phyloP scores from a whole-genome alignment of 2,329 filamentous ascomycete species.

The Colletotrichum echinochloae region DNA sequence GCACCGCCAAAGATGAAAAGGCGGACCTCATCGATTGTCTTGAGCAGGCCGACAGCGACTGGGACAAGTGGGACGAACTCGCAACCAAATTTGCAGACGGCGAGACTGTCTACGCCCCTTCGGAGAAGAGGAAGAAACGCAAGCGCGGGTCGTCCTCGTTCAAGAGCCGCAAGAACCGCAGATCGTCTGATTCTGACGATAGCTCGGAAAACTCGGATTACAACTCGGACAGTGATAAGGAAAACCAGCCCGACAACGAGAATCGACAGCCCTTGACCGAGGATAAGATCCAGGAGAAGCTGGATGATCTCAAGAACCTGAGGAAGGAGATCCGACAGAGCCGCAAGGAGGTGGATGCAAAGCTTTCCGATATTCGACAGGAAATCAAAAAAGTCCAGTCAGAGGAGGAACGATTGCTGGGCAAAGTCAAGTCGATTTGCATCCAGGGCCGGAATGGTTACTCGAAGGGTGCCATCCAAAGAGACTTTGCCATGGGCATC shows the following conservation, averaged over 20 bases:
- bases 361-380: constrained; percentile 14
- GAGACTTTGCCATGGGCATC: constrained; percentile 46
- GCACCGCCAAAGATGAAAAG: constrained; percentile 16
- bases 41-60: constrained; percentile 42
- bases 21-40: constrained; percentile 39
- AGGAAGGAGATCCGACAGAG: constrained; percentile 41
- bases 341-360: constrained; percentile 39
- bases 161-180: constrained; percentile 32
- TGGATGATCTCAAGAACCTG: constrained; percentile 26
- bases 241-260: constrained; percentile 16
- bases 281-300: constrained; percentile 19
- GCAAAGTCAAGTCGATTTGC: constrained; percentile 48
- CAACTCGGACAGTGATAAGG: constrained; percentile 32
- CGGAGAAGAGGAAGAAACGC: constrained; percentile 42
- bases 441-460: constrained; percentile 69
- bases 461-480: constrained; percentile 49
- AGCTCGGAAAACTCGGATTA: constrained; percentile 42
- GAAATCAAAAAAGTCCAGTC: constrained; percentile 24
- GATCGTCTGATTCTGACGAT: constrained; percentile 35
- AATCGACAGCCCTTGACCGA: constrained; percentile 23
- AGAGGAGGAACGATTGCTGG: constrained; percentile 38
- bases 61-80: constrained; percentile 44
- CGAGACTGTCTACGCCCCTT: constrained; percentile 43
- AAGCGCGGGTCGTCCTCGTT: constrained; percentile 36
- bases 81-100: constrained; percentile 37